Base-by-base conservation (phyloP, 306 rosid species). In the Glycyrrhiza uralensis region DNA sequence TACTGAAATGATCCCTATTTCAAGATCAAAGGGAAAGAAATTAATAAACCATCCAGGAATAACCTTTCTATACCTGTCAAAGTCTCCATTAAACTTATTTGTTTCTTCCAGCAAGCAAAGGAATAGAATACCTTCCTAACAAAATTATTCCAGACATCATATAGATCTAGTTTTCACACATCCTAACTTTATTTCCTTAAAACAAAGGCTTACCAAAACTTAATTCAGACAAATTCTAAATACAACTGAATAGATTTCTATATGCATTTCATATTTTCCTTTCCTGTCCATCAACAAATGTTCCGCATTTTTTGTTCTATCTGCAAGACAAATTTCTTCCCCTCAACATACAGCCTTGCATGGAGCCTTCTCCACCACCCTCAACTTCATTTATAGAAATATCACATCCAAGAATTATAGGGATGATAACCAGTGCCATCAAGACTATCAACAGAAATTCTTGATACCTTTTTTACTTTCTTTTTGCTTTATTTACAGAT, bases 81-180 rank as follows among this genome's bases (percentile, higher is more conserved):
- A 60, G 60, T 57, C 64, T 69, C 65, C 69, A 69, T 69, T 57
- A 60, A 49, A 24, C 18, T 52, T 36, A 45, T 62, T 8, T 51
- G 47, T 74, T 67, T 69, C 69, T 44, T 69, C 74, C 11, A 61
- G 76, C 57, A 69, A 55, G 49, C 39, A 44, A 75, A 55, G 28
- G 15, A 42, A 6, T 26, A 64, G 38, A 75, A 32, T 39, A 75
- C 36, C 28, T 29, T 66, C 6, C 11, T 11, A 35, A 20, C 22
- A 55, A 7, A 26, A 54, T 23, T 38, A 54, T 54, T 54, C 51
- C 8, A 33, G 30, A 33, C 71, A 33, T 75, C 26, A 60, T 30
- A 41, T 22, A 30, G 29, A 52, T 47, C 32, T 54, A 29, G 38
- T 62, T 44, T 39, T 64, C 73, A 62, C 20, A 39, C 54, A 44